Conservation (phyloP, 805 yeast genomes). For the Kluyveromyces wickerhamii region DNA sequence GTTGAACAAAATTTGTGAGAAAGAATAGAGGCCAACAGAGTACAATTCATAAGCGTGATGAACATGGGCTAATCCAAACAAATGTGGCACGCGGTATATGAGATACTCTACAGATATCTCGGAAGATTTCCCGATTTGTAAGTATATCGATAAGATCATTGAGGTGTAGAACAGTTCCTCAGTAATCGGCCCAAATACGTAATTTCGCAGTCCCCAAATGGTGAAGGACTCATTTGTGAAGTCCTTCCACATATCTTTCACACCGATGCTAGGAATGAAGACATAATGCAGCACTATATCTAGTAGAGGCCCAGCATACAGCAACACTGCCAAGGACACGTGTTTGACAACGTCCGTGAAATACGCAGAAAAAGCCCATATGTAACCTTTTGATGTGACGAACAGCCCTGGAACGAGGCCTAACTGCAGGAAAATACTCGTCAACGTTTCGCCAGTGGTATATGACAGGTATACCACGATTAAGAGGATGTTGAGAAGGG, state of each 20-base stretch:
- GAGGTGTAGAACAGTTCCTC: conserved; percentile 30
- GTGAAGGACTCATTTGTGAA: conserved; percentile 11
- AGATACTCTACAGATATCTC: conserved; percentile 9
- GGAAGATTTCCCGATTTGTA: neutral
- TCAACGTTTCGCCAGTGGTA: conserved; percentile 4
- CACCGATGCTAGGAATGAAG: conserved; percentile 10
- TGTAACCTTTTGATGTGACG: neutral
- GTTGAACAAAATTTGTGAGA: conserved; percentile 13
- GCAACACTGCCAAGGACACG: conserved; percentile 11
- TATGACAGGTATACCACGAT: conserved; percentile 14
- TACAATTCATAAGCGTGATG: conserved; percentile 28
- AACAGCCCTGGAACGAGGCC: conserved; percentile 22
- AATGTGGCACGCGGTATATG: conserved; percentile 21
- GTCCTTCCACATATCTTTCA: conserved; percentile 10
- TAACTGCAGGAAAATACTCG: conserved; percentile 12
- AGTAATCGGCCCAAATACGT: conserved; percentile 28
- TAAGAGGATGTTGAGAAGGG: conserved; percentile 13
- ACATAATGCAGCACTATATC: conserved; percentile 18
- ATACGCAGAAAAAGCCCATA: conserved; percentile 12
- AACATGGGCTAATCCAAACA: conserved; percentile 29
- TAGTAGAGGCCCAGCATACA: conserved; percentile 22
- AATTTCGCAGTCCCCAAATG: conserved; percentile 28
- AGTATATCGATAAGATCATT: conserved; percentile 19
- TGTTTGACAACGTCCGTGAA: conserved; percentile 10
- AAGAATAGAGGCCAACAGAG: conserved; percentile 12